Evolutionary conservation across 352 stramenopile species (phyloP), one percentile per base, ranked within the genome.

Genomic region (Globisporangium apiculatum): DNA sequence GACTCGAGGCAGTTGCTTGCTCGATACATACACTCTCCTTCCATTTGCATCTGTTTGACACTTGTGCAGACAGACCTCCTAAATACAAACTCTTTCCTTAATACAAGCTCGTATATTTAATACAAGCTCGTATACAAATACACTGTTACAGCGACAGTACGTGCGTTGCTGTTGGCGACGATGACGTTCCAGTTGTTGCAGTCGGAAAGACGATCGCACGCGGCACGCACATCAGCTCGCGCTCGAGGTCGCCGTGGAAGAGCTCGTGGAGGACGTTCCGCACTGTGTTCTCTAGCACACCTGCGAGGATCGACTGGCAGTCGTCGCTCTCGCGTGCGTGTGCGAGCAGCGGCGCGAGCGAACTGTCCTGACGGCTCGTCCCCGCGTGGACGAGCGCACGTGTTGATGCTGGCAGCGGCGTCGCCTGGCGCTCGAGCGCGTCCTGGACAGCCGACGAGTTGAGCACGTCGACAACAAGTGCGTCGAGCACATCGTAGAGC

Each of bases 251-350:
- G 9, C 78, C 75, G 58, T 89, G 74, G 65, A 89, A 90, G 37
- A 94, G 78, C 55, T 94, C 84, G 58, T 94, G 84, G 18, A 94
- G 64, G 47, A 91, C 71, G 64, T 92, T 91, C 55, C 82, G 72
- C 46, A 91, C 75, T 1, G 84, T 89, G 64, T 94, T 94, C 50
- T 94, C 84, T 51, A 91, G 68, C 41, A 94, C 66, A 40, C 41
- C 72, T 0, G 68, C 36, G 9, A 86, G 58, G 60, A 92, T 90
- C 11, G 72, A 62, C 31, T 85, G 78, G 41, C 83, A 91, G 55
- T 91, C 79, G 17, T 85, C 70, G 50, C 76, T 75, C 51, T 75
- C 64, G 3, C 78, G 65, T 3, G 71, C 72, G 31, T 61, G 55
- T 0, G 61, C 64, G 45, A 67, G 72, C 45, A 72, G 51, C 42